phyloP scores from a whole-genome alignment of 1,284 basidiomycete genomes.

The Amylostereum areolatum region DNA sequence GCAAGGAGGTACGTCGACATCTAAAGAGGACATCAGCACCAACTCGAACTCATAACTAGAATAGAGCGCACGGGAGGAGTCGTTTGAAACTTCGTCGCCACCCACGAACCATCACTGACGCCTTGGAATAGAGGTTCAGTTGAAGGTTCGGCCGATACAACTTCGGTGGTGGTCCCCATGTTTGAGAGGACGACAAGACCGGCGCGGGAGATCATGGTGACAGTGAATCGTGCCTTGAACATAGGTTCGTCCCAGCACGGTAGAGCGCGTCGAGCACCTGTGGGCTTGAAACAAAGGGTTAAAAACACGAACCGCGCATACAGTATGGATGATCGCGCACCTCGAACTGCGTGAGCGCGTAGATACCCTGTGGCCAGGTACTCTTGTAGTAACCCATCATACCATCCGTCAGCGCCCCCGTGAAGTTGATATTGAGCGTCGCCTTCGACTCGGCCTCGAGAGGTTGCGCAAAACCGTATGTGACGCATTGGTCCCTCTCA shows the following conservation, averaged over 20 bases:
- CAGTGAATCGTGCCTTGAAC: conserved; percentile 82
- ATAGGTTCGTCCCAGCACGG: conserved; percentile 94
- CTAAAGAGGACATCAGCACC: conserved; percentile 12
- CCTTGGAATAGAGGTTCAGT: conserved; percentile 11
- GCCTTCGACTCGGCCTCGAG: conserved; percentile 61
- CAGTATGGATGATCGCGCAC: conserved; percentile 26
- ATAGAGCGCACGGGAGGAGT: conserved; percentile 47
- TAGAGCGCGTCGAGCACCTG: conserved; percentile 78
- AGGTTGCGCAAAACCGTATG: conserved; percentile 48
- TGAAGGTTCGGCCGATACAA: conserved; percentile 24
- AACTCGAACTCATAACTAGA: neutral
- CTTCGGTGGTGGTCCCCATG: conserved; percentile 70
- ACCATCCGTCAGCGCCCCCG: conserved; percentile 55
- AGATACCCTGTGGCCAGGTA: conserved; percentile 53
- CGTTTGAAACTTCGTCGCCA: conserved; percentile 72
- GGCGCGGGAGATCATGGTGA: conserved; percentile 80
- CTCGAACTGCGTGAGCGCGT: conserved; percentile 81
- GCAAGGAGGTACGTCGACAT: conserved; percentile 94
- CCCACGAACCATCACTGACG: conserved; percentile 52
- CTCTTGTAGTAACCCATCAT: conserved; percentile 75
- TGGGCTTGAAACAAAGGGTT: conserved; percentile 56
- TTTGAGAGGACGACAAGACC: conserved; percentile 80
- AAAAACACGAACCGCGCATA: conserved; percentile 4
- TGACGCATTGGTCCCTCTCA: conserved; percentile 57
- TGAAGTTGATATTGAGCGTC: conserved; percentile 58